These are phyloP conservation scores for Fusarium sp. DNA, from an alignment of 2,329 filamentous ascomycete species.

Conservation along the genomic window DNA sequence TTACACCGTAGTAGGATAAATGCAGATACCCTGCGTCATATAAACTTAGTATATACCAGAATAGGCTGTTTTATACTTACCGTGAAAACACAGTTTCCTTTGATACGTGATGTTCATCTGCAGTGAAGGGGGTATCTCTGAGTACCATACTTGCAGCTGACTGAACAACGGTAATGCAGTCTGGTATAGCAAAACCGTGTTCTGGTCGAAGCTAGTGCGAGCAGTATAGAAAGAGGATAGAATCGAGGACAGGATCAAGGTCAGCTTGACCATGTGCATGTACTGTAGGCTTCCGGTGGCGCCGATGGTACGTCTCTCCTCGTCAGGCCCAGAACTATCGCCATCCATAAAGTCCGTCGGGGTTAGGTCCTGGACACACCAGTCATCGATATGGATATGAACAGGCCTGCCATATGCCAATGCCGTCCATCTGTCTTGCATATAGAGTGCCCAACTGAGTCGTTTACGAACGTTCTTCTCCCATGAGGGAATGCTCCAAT, in stretches of 20 bases:
- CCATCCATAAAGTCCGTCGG: conserved; percentile 50
- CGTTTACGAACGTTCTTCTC: conserved; percentile 67
- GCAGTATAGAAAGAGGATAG: conserved; percentile 58
- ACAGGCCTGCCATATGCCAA: conserved; percentile 46
- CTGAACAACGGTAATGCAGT: conserved; percentile 61
- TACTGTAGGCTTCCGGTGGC: conserved; percentile 56
- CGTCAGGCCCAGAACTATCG: conserved; percentile 34
- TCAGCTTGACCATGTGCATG: conserved; percentile 59
- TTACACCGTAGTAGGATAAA: conserved; percentile 59
- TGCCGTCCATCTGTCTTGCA: conserved; percentile 68
- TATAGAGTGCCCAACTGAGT: conserved; percentile 69
- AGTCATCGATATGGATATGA: conserved; percentile 49
- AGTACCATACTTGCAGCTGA: conserved; percentile 60
- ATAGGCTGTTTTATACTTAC: too few species aligned
- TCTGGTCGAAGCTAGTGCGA: conserved; percentile 45
- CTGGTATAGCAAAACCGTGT: conserved; percentile 54
- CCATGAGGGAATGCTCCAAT: conserved; percentile 68
- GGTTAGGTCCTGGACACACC: conserved; percentile 44
- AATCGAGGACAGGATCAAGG: conserved; percentile 59
- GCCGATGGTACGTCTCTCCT: conserved; percentile 48
- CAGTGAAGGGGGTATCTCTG: conserved; percentile 56
- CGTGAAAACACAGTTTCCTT: conserved; percentile 54
- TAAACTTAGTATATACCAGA: too few species aligned
- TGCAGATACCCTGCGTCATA: conserved; percentile 51
- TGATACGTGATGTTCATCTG: conserved; percentile 57